A percentile compares a stretch with the other conserved stretches of the same genome.
Evolutionary conservation across 306 rosid species (phyloP).

Genomic region (Medicago ruthenica): DNA sequence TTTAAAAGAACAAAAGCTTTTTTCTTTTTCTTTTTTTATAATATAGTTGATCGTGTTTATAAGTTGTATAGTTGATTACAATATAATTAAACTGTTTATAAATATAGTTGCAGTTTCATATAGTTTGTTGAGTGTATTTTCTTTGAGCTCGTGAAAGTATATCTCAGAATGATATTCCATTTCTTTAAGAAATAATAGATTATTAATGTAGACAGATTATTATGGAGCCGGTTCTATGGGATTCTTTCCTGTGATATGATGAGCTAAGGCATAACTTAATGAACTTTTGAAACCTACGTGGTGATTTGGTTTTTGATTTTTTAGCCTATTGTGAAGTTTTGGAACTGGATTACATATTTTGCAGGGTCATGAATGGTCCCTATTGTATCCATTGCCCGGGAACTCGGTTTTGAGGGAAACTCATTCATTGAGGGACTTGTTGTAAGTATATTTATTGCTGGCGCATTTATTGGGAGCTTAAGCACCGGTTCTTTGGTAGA

Average conservation of each 20-base stretch:
- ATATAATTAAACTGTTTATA: too few relatives aligned
- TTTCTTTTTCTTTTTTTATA: too few relatives aligned
- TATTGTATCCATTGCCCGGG: constrained; percentile 79
- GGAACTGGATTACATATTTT: constrained; percentile 37
- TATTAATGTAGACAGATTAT: too few relatives aligned
- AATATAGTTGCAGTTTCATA: too few relatives aligned
- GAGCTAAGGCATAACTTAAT: constrained; percentile 8
- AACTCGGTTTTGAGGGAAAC: constrained; percentile 87
- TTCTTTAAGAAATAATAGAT: too few relatives aligned
- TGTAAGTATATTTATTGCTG: constrained; percentile 87
- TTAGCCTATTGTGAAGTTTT: constrained; percentile 12
- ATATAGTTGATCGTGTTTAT: too few relatives aligned
- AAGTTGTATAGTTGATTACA: too few relatives aligned
- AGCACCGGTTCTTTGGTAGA: constrained; percentile 75
- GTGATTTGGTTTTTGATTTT: constrained; percentile 6
- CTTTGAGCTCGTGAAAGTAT: too few relatives aligned
- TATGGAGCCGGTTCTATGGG: neutral
- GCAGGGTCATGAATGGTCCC: constrained; percentile 92
- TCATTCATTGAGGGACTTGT: constrained; percentile 84
- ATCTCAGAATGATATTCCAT: too few relatives aligned
- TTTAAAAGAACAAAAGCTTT: too few relatives aligned
- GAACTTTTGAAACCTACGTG: neutral
- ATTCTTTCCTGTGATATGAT: neutral
- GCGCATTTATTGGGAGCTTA: constrained; percentile 89
- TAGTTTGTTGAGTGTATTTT: too few relatives aligned